phyloP scores from a whole-genome alignment of 2,329 filamentous ascomycete species.

The Fusarium irregulare region DNA sequence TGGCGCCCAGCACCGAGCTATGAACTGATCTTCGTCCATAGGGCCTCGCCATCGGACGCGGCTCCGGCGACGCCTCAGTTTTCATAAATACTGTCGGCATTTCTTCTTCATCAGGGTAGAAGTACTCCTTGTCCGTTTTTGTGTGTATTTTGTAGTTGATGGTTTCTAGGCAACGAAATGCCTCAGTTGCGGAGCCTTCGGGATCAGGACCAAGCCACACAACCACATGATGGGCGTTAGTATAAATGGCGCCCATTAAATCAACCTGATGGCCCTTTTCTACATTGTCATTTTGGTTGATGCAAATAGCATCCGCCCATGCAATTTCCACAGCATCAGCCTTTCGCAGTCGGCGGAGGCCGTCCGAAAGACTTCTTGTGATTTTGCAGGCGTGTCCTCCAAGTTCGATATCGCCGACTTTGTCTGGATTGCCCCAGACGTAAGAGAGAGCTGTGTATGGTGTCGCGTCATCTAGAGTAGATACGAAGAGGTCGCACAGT shows the following conservation, averaged over 20 bases:
- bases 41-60: background rate
- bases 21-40: slow-evolving; percentile 1
- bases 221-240: slow-evolving; percentile 4
- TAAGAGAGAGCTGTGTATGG: slow-evolving; percentile 6
- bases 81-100: background rate
- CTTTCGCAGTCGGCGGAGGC: slow-evolving; percentile 4
- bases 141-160: slow-evolving; percentile 14
- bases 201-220: slow-evolving; percentile 18
- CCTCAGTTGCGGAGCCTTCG: background rate
- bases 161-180: slow-evolving; percentile 6
- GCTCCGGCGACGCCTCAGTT: background rate
- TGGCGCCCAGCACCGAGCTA: background rate
- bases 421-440: slow-evolving; percentile 2
- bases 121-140: slow-evolving; percentile 2
- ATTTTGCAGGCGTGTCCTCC: slow-evolving; percentile 3
- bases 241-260: slow-evolving; percentile 18
- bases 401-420: background rate
- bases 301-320: slow-evolving; percentile 4
- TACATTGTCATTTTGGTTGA: slow-evolving; percentile 11
- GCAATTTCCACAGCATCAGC: background rate
- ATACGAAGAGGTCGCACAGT: slow-evolving; percentile 5
- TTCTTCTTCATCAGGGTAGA: background rate
- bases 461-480: background rate
- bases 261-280: slow-evolving; percentile 23
- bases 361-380: slow-evolving; percentile 7